phyloP scores from a whole-genome alignment of 129 eudicot genomes.

The Daucus carota region DNA sequence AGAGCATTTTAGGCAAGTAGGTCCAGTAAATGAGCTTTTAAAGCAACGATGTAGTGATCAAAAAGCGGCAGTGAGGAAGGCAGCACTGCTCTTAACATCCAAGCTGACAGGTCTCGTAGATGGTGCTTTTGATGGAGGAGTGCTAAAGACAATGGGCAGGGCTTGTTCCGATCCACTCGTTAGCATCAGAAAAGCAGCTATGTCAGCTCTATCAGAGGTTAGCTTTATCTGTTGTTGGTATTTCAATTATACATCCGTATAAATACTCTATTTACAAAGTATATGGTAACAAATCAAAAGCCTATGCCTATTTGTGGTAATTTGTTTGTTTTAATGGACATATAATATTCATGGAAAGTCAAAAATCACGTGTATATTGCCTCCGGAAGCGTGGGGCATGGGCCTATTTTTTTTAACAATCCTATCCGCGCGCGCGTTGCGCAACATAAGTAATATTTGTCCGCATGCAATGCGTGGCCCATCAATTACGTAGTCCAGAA shows the following conservation, averaged over 20 bases:
- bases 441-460: not conserved
- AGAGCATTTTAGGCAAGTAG: slow-evolving; percentile 17
- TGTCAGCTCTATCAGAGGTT: slow-evolving; percentile 93
- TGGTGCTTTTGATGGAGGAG: slow-evolving; percentile 54
- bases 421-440: not conserved
- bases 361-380: not conserved
- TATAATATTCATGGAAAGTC: not conserved
- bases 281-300: not conserved
- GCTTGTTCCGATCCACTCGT: slow-evolving; percentile 95
- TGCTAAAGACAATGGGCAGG: slow-evolving; percentile 77
- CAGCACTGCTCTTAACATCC: slow-evolving; percentile 73
- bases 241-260: not conserved
- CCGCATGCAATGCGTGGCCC: not conserved
- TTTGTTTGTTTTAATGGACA: not conserved
- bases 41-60: slow-evolving; percentile 75
- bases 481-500: not conserved
- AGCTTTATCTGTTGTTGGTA: slow-evolving; percentile 1
- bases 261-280: not conserved
- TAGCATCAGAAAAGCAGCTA: slow-evolving; percentile 92
- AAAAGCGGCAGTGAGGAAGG: slow-evolving; percentile 91
- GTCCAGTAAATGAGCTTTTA: slow-evolving; percentile 42
- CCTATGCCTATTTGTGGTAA: not conserved
- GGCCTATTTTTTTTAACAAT: not conserved
- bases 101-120: slow-evolving; percentile 55
- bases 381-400: not conserved